Percentiles rank a stretch among this genome's conserved stretches.
These are phyloP conservation scores for Candolleomyces aberdarensis DNA, from an alignment of 768 basidiomycete species.

Conservation along the genomic window DNA sequence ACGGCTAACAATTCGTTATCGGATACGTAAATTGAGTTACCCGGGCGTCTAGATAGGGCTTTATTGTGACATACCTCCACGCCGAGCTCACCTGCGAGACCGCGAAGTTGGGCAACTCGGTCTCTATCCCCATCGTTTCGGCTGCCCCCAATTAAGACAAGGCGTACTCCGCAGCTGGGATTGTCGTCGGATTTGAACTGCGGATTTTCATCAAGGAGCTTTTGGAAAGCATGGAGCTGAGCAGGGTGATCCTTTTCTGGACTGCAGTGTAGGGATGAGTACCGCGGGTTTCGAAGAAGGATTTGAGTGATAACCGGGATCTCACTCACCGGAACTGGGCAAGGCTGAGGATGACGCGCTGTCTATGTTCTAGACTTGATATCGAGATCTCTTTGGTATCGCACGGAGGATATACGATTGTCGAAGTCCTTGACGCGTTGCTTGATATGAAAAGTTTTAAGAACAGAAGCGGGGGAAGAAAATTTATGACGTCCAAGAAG, in stretches of 20 bases:
- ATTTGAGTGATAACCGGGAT: not conserved
- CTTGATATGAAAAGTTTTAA: slow-evolving; percentile 21
- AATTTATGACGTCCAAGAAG: slow-evolving; percentile 44
- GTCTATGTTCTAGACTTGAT: slow-evolving; percentile 51
- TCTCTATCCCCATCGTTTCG: slow-evolving; percentile 73
- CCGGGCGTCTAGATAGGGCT: not conserved
- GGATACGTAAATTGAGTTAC: not conserved
- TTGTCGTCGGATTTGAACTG: slow-evolving; percentile 40
- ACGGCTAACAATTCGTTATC: slow-evolving; percentile 38
- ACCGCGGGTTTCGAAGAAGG: not conserved
- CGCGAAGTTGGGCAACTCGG: slow-evolving; percentile 60
- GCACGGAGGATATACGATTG: slow-evolving; percentile 88
- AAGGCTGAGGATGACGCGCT: slow-evolving; percentile 74
- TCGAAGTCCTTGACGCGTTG: slow-evolving; percentile 26
- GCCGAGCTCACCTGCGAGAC: slow-evolving; percentile 56
- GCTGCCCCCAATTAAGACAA: slow-evolving; percentile 82
- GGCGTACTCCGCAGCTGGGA: slow-evolving; percentile 34
- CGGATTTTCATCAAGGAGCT: slow-evolving; percentile 57
- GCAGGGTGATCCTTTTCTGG: slow-evolving; percentile 93
- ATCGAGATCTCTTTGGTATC: slow-evolving; percentile 70
- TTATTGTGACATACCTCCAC: slow-evolving; percentile 51
- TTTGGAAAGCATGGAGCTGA: slow-evolving; percentile 70
- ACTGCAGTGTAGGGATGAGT: slow-evolving; percentile 30
- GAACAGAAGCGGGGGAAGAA: slow-evolving; percentile 40
- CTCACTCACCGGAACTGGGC: slow-evolving; percentile 83